Percentiles rank a stretch among this genome's conserved stretches.
Conservation (phyloP, 257 asterid species). For the Cordia subcordata region DNA sequence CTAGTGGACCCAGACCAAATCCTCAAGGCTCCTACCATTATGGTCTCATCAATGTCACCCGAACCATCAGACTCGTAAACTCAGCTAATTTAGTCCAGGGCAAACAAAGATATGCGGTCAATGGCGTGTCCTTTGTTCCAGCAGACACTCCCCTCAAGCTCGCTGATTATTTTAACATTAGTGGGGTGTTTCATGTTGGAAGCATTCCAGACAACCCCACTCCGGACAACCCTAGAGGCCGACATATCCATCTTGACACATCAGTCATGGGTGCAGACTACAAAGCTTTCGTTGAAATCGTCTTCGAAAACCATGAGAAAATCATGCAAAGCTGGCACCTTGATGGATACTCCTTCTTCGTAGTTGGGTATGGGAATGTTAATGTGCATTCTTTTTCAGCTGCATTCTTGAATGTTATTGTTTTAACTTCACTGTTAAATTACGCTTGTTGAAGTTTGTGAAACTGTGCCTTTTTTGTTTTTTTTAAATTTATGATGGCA, state of each 20-base stretch:
- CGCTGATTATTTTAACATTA: constrained; percentile 60
- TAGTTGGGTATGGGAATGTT: constrained; percentile 44
- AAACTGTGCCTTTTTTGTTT: no score
- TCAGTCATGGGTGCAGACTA: constrained; percentile 55
- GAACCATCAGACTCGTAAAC: constrained; percentile 42
- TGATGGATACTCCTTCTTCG: constrained; percentile 69
- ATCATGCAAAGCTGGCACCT: constrained; percentile 65
- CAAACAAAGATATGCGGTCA: constrained; percentile 57
- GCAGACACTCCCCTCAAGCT: constrained; percentile 72
- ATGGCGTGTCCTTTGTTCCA: constrained; percentile 52
- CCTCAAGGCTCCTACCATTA: constrained; percentile 89
- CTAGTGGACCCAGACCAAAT: constrained; percentile 80
- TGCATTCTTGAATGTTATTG: no score
- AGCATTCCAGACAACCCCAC: constrained; percentile 29
- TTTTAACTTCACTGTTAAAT: no score
- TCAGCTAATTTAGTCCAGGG: constrained; percentile 26
- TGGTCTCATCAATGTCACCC: constrained; percentile 43
- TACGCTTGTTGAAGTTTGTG: no score
- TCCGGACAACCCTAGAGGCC: constrained; percentile 25
- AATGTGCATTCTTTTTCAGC: no score
- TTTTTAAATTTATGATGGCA: no score
- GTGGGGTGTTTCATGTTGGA: constrained; percentile 51
- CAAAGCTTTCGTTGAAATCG: constrained; percentile 57
- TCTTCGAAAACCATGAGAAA: constrained; percentile 56
- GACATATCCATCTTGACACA: constrained; percentile 32